phyloP scores from a whole-genome alignment of 2,329 filamentous ascomycete genomes.

The Delphinella strobiligena region DNA sequence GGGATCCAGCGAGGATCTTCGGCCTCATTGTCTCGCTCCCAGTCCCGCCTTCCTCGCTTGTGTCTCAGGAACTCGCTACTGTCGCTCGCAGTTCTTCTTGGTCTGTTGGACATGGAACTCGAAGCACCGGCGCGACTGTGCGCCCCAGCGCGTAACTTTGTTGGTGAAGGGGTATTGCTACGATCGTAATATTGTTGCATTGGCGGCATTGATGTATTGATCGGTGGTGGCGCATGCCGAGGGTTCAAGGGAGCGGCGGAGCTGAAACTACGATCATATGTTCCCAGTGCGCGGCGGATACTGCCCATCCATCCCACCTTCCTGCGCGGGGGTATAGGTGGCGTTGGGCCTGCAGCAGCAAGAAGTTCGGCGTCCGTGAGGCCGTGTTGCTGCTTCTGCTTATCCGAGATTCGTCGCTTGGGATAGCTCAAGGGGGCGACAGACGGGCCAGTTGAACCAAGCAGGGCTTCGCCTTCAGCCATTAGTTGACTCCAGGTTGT shows the following conservation, averaged over 20 bases:
- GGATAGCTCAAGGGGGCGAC: background rate
- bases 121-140: constrained; percentile 3
- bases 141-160: background rate
- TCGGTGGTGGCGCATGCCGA: background rate
- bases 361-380: constrained; percentile 1
- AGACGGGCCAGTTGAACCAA: background rate
- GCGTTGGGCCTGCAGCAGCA: constrained; percentile 2
- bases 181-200: constrained; percentile 5
- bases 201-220: background rate
- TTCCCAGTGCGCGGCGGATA: constrained; percentile 13
- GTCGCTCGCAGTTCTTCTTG: constrained; percentile 32
- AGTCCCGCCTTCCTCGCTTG: constrained; percentile 31
- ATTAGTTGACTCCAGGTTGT: constrained; percentile 6
- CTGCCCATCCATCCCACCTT: constrained; percentile 19
- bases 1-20: constrained; percentile 13
- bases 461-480: constrained; percentile 4
- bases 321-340: constrained; percentile 2
- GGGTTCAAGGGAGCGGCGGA: background rate
- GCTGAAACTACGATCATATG: constrained; percentile 11
- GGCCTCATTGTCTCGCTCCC: constrained; percentile 12
- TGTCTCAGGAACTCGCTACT: constrained; percentile 28
- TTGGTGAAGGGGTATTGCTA: constrained; percentile 7
- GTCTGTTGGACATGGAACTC: constrained; percentile 11
- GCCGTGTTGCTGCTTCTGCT: background rate
- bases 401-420: background rate